Base-by-base conservation (phyloP, 1,284 basidiomycete species). In the Apiotrichum porosum region DNA sequence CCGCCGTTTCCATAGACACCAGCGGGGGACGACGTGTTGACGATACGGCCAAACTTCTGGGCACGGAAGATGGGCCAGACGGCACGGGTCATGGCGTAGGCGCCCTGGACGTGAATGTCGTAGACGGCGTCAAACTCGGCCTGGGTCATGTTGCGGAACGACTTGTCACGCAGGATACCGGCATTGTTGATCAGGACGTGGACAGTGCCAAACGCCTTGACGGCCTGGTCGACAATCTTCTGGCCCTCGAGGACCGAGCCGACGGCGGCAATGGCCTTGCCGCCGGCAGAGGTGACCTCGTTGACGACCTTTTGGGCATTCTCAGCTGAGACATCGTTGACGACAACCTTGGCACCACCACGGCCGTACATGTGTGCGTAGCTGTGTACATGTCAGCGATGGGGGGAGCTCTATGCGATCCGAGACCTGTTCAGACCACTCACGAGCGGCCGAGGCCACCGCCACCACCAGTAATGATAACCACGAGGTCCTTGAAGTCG, bases 21-120 rank as follows among this genome's bases (percentile, higher is more conserved):
- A 26, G 65, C 68, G 35, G 75, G 73, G 57, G 89, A 93, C 18
- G 90, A 78, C 13, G 88, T 92, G 75, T 94, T 97, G 63, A 97
- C 80, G 54, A 97, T 79, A 40, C 91, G 83, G 12, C 92, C 92
- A 60, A 88, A 95, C 76, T 92, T 90, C 69, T 95, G 91, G 67
- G 88, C 86, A 63, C 89, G 82, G 80, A 99, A 95, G 69, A 88
- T 76, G 4, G 93, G 91, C 95, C 94, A 99, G 21, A 84, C 91
- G 35, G 95, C 94, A 70, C 93, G 94, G 33, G 89, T 87, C 72
- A 91, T 94, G n/a, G 89, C 78, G 74, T 84, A 98, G 1, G 94
- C 85, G 44, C 93, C 94, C 74, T 92, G 94, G 57, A 99, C 76
- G 71, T 98, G 95, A n/a, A 98, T 93, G 23, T 85, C 83, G 47